A percentile compares a stretch with the other conserved stretches of the same genome.
These are phyloP conservation scores for Colletotrichum lupini DNA, from an alignment of 2,329 filamentous ascomycete species.

Conservation along the genomic window DNA sequence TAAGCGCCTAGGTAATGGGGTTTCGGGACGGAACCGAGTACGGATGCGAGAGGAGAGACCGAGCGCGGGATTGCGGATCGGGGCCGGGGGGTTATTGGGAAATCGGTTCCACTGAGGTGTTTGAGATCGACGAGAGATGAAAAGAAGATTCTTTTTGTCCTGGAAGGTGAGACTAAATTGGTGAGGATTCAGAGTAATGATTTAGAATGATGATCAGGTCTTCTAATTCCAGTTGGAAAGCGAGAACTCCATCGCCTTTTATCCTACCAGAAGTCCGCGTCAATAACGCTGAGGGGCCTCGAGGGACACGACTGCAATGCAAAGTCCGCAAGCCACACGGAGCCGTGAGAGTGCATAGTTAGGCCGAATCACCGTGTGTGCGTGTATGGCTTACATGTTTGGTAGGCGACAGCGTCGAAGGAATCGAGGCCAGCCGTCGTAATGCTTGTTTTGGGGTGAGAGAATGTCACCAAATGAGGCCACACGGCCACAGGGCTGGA, in stretches of 20 bases:
- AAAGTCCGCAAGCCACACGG: neutral
- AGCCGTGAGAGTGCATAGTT: neutral
- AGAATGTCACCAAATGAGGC: neutral
- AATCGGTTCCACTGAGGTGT: neutral
- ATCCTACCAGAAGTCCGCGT: neutral
- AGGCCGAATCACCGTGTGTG: constrained; percentile 12
- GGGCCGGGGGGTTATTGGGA: neutral
- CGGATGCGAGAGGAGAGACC: constrained; percentile 25
- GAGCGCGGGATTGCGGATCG: neutral
- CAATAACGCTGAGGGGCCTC: neutral
- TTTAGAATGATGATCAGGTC: neutral
- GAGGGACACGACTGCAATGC: neutral
- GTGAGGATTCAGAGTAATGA: neutral
- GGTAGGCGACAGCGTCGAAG: neutral
- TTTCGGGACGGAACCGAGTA: constrained; percentile 17
- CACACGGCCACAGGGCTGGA: neutral
- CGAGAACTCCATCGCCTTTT: neutral
- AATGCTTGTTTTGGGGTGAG: neutral
- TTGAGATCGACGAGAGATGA: neutral
- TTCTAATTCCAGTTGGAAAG: neutral
- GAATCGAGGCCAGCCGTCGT: neutral
- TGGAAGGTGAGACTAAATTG: neutral
- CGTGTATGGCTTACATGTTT: neutral
- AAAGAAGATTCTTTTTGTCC: neutral
- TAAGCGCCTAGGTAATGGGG: neutral